Base-by-base conservation (phyloP, 805 yeast genomes). In the Osmozyma mogii region DNA sequence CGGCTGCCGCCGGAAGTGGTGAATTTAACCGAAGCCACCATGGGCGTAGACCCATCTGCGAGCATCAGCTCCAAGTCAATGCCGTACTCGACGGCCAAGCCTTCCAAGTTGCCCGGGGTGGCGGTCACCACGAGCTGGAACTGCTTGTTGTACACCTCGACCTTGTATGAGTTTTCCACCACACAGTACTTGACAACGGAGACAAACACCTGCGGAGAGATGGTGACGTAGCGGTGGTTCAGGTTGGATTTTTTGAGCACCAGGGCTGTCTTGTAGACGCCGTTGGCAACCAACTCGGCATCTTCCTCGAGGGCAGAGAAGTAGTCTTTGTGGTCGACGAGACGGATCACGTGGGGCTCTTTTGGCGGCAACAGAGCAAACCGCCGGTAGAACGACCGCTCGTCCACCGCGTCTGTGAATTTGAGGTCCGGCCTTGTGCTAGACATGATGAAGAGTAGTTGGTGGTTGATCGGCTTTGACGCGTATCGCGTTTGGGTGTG, bases 61-160 rank as follows among this genome's bases (percentile, higher is more conserved):
- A 85, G 62, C 55, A 84, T 57, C 19, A 81, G 87, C 41, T 84
- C 95, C 27, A 62, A 43, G 30, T 60, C 59, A 13, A 61, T 46
- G 5, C 56, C 60, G 38, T 62, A 63, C 28, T 53, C 59, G 27
- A 43, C 47, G 6, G 59, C 45, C 26, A 62, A 43, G 6, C 40
- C 76, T 35, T 78, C 83, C 28, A 88, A 58, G 53, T 92, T 88
- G 5, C 98, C 98, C 0, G 97, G 96, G 1, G 95, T 79, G 0
- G 95, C 96, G 24, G 66, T 57, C 34, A 62, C 70, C 38, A 59
- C 42, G 30, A 70, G 58, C 28, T 54, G 64, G 72, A 95, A 89
- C 37, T 54, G 58, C 48, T 68, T 74, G 38, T 47, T 48, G 50
- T 82, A 89, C 11, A 92, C 70, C 48, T 88, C 95, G 11, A 92